Evolutionary conservation across 768 basidiomycete genomes (phyloP).

Genomic region (Cystobasidium onofrii): DNA sequence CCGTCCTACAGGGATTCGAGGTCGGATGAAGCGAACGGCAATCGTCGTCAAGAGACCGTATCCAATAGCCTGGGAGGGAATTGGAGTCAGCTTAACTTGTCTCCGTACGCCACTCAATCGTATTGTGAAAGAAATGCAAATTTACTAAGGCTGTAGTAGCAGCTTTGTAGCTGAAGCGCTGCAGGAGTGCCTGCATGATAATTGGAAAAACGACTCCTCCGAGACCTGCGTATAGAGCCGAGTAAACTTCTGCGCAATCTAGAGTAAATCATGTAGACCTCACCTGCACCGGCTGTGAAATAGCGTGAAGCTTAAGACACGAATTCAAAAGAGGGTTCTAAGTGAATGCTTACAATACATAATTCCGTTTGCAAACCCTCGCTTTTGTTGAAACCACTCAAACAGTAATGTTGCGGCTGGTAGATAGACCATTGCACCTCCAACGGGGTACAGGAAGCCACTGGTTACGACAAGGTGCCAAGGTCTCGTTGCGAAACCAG

Average conservation of each 20-base stretch:
- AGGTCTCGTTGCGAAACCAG: slow-evolving; percentile 5
- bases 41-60: background rate
- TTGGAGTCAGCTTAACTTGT: background rate
- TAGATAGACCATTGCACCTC: slow-evolving; percentile 8
- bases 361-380: slow-evolving; percentile 9
- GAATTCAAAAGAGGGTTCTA: too few species aligned
- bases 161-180: slow-evolving; percentile 16
- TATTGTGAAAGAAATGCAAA: too few species aligned
- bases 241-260: too few species aligned
- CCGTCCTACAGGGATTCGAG: slow-evolving; percentile 7
- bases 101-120: too few species aligned
- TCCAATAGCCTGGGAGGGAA: background rate
- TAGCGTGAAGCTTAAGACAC: too few species aligned
- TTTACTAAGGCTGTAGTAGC: slow-evolving; percentile 12
- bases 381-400: slow-evolving; percentile 12
- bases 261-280: background rate
- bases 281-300: slow-evolving; percentile 11
- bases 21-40: slow-evolving; percentile 6
- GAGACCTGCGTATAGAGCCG: background rate
- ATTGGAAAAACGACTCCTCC: slow-evolving; percentile 20
- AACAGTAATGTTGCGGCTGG: slow-evolving; percentile 15
- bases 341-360: slow-evolving; percentile 27
- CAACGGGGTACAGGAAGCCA: slow-evolving; percentile 23
- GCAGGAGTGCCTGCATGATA: slow-evolving; percentile 14
- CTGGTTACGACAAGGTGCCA: slow-evolving; percentile 22